Evolutionary conservation across 2,329 filamentous ascomycete species (phyloP).

Genomic region (Cercospora canescens): DNA sequence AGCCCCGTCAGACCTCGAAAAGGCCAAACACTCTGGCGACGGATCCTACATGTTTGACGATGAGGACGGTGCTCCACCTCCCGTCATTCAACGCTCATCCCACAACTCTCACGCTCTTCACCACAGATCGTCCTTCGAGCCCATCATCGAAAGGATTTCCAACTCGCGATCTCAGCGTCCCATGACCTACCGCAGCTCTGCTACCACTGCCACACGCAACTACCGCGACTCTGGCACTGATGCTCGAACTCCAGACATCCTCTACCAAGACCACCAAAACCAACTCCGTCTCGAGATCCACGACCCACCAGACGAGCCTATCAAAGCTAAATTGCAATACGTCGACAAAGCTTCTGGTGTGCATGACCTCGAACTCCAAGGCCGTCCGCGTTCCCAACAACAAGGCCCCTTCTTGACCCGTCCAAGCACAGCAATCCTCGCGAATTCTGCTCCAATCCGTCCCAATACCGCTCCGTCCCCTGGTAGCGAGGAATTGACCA

Average conservation of each 20-base stretch:
- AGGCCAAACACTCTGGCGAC: not conserved
- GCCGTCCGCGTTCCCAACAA: conserved; percentile 1
- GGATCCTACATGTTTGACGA: not conserved
- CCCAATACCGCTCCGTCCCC: not conserved
- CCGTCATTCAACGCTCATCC: conserved; percentile 1
- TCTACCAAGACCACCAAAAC: conserved; percentile 17
- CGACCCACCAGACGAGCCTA: conserved; percentile 12
- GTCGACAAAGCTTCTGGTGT: conserved; percentile 5
- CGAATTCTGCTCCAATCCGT: not conserved
- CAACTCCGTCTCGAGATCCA: conserved; percentile 14
- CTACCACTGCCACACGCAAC: not conserved
- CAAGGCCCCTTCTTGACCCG: not conserved
- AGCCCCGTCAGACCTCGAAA: not conserved
- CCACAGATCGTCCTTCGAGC: not conserved
- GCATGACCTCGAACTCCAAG: conserved; percentile 16
- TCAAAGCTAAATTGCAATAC: conserved; percentile 15
- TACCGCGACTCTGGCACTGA: not conserved
- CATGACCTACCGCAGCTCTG: conserved; percentile 1
- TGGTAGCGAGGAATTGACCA: not conserved
- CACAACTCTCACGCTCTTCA: not conserved
- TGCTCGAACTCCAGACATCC: conserved; percentile 10
- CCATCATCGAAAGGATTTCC: not conserved
- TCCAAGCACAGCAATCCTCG: not conserved
- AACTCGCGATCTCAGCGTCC: not conserved
- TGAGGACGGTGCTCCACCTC: conserved; percentile 7